These are phyloP conservation scores for Globisporangium viniferum DNA, from an alignment of 352 stramenopile species.

Conservation along the genomic window DNA sequence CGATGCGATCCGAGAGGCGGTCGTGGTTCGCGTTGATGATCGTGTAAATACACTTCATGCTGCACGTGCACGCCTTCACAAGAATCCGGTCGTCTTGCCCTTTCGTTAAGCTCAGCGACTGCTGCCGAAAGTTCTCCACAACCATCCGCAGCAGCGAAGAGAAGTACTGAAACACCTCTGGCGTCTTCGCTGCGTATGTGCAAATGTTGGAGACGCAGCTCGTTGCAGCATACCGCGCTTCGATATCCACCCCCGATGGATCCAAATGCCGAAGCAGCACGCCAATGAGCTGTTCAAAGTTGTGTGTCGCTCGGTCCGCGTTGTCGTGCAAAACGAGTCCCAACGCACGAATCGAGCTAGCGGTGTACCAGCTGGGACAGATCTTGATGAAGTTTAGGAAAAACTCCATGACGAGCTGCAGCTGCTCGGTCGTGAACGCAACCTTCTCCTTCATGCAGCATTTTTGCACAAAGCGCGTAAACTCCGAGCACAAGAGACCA, in stretches of 20 bases:
- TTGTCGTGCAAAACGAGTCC: conserved; percentile 78
- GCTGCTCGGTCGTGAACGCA: conserved; percentile 49
- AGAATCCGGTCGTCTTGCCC: conserved; percentile 73
- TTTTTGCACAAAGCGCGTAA: conserved; percentile 75
- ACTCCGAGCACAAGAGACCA: conserved; percentile 74
- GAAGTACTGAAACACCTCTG: conserved; percentile 70
- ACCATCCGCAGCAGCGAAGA: conserved; percentile 73
- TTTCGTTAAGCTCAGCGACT: conserved; percentile 58
- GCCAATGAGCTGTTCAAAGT: conserved; percentile 67
- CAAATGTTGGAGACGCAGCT: conserved; percentile 83
- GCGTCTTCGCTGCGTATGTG: conserved; percentile 59
- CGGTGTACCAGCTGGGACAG: conserved; percentile 75
- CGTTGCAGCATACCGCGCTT: conserved; percentile 83
- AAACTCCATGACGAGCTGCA: conserved; percentile 64
- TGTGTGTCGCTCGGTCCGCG: conserved; percentile 52
- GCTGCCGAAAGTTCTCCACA: conserved; percentile 84
- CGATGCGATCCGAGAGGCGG: conserved; percentile 54
- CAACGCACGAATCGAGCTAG: conserved; percentile 63
- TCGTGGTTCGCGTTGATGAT: conserved; percentile 74
- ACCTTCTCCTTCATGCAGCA: conserved; percentile 74
- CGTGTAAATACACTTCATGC: conserved; percentile 85
- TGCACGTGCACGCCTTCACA: conserved; percentile 81
- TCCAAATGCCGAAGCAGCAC: conserved; percentile 75
- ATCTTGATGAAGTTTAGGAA: conserved; percentile 74
- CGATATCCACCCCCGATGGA: conserved; percentile 74